These are phyloP conservation scores for Lachnellula cervina DNA, from an alignment of 2,329 filamentous ascomycete species.

Conservation along the genomic window DNA sequence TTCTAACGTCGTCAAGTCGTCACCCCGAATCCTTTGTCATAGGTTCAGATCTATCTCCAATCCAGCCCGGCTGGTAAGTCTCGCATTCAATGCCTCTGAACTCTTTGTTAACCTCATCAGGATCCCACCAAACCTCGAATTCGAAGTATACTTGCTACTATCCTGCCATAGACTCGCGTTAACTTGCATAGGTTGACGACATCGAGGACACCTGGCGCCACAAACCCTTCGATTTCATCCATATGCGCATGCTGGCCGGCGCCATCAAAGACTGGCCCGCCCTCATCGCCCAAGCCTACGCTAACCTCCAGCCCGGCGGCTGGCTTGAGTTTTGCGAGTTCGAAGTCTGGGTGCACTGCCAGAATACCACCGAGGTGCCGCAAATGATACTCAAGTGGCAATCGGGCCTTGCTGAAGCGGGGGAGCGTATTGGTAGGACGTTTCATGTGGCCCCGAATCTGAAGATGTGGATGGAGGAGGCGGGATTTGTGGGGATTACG, in stretches of 20 bases:
- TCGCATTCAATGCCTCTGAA: background rate
- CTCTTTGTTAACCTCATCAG: constrained; percentile 1
- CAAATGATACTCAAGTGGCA: constrained; percentile 18
- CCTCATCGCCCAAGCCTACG: constrained; percentile 18
- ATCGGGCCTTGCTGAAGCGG: constrained; percentile 13
- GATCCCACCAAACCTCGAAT: constrained; percentile 26
- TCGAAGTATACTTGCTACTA: constrained; percentile 22
- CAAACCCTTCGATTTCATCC: constrained; percentile 32
- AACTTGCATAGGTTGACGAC: constrained; percentile 26
- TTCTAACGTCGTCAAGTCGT: constrained; percentile 4
- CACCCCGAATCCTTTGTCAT: constrained; percentile 21
- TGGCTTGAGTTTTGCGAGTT: constrained; percentile 25
- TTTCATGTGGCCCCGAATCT: constrained; percentile 17
- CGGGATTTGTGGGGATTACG: constrained; percentile 33
- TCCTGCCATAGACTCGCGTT: background rate
- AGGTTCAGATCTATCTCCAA: constrained; percentile 24
- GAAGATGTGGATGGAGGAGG: constrained; percentile 28
- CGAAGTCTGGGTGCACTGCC: constrained; percentile 17
- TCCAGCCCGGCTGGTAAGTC: constrained; percentile 24
- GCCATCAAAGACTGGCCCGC: constrained; percentile 31
- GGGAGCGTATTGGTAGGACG: constrained; percentile 34
- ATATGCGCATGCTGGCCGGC: constrained; percentile 34
- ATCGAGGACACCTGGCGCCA: constrained; percentile 29
- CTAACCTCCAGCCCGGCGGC: constrained; percentile 22
- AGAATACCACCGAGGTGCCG: constrained; percentile 12